phyloP scores from a whole-genome alignment of 257 asterid genomes.

The Leonotis leonurus region DNA sequence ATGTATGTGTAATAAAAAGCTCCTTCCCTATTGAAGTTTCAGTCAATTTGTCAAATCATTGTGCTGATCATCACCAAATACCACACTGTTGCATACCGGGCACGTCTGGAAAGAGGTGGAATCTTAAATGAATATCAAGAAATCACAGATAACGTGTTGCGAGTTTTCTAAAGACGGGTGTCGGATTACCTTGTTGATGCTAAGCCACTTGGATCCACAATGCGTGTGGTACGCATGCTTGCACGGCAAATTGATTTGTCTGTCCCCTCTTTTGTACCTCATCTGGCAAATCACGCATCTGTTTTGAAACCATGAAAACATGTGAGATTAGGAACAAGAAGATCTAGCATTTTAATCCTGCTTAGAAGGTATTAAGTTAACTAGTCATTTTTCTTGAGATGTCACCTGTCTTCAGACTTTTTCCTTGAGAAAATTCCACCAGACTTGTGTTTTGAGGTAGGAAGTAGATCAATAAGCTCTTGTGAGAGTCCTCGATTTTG shows the following conservation, averaged over 20 bases:
- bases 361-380: neutral
- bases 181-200: constrained; percentile 71
- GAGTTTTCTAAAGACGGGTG: neutral
- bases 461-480: constrained; percentile 67
- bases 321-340: neutral
- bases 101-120: constrained; percentile 48
- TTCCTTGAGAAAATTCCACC: constrained; percentile 77
- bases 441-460: constrained; percentile 68
- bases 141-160: neutral
- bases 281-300: constrained; percentile 93
- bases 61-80: constrained; percentile 42
- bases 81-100: constrained; percentile 83
- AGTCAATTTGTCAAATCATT: constrained; percentile 14
- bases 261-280: constrained; percentile 81
- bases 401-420: constrained; percentile 59
- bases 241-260: constrained; percentile 72
- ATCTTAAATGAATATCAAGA: neutral
- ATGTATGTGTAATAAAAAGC: constrained; percentile 21
- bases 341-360: neutral
- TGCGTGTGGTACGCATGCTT: constrained; percentile 75
- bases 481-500: constrained; percentile 85
- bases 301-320: constrained; percentile 10
- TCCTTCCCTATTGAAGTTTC: constrained; percentile 4
- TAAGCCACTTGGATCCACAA: constrained; percentile 89
- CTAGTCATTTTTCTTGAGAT: neutral